Base-by-base conservation (phyloP, 257 asterid species). In the Solanum rostratum region DNA sequence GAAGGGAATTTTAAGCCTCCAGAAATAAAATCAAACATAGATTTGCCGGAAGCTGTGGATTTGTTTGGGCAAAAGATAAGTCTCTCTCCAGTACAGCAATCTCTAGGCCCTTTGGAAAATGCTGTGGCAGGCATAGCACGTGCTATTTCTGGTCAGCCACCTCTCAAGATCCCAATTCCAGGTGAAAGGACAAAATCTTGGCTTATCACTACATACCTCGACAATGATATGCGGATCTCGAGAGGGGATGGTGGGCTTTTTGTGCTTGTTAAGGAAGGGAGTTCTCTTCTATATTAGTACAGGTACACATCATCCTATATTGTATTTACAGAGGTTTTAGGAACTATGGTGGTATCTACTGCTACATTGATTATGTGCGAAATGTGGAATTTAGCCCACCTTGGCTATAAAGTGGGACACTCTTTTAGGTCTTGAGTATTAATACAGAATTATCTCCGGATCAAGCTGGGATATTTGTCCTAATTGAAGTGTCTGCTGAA, bases 191-290 rank as follows among this genome's bases (percentile, higher is more conserved):
- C 98, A 46, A 89, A 89, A 66, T 94, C 98, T 19, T 97, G 97
- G 97, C 97, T 95, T 82, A 90, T 97, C 37, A 91, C 85, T 1
- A 97, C 98, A 4, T 97, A 93, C 88, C 97, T 97, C 10, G 99
- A 97, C 88, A 89, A 91, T 86, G 98, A 97, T 91, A 69, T 95
- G 80, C 91, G 99, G 62, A 92, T 95, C 83, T 97, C 98, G 29
- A 92, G 98, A 88, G 99, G 98, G 2, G 99, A 97, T 86, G 99
- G 98, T 71, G 98, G 98, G 46, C 90, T 97, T 68, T 97, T 97
- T 84, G 98, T 97, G 91, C 97, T 95, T 46, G 95, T 92, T 14
- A 95, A 91, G 93, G 98, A 95, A 92, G 98, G 98, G 82, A 92
- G 97, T 82, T 79, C 96, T 19, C 97, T 96, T 68, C 79, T 95